Evolutionary conservation across 73 alveolate genomes (phyloP), one percentile per base, ranked within the genome.

Genomic region (Durusdinium trenchii): DNA sequence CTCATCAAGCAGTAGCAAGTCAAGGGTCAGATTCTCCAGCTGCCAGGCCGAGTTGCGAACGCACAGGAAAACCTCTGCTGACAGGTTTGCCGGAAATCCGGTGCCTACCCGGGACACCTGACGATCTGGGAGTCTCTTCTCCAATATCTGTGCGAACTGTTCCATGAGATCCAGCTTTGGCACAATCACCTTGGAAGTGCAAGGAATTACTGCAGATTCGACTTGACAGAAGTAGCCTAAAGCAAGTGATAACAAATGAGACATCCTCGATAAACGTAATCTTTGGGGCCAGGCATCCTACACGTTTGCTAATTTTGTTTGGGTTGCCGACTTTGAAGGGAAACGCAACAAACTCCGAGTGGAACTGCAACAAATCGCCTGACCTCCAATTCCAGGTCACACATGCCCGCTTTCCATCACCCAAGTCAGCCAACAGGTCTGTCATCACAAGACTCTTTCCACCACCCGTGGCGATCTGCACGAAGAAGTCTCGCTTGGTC

Each of bases 141-240:
- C 89, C 64, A 79, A 35, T 4, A 79, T 26, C 38, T 12, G 40
- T 7, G 89, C 89, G 3, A 79, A 4, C 50, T 79, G 89, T 42
- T 79, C 89, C 89, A 79, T 79, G 57, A 79, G 45, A 46, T 79
- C 89, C 61, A 79, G 89, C 42, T 6, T 79, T 30, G 64, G 89
- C 60, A 79, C 89, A 7, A 45, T 45, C n/a, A n/a, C n/a, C n/a
- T n/a, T n/a, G n/a, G n/a, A n/a, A n/a, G n/a, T n/a, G n/a, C n/a
- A n/a, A n/a, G n/a, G n/a, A n/a, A n/a, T n/a, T n/a, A n/a, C n/a
- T n/a, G n/a, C n/a, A n/a, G n/a, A n/a, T n/a, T n/a, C n/a, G n/a
- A n/a, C n/a, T n/a, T n/a, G n/a, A n/a, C n/a, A n/a, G n/a, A n/a
- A n/a, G n/a, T n/a, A n/a, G n/a, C n/a, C n/a, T n/a, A n/a, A n/a